Percentiles rank a stretch among this genome's conserved stretches.
These are phyloP conservation scores for Euclidium syriacum DNA, from an alignment of 345 rosid genomes.

Conservation along the genomic window DNA sequence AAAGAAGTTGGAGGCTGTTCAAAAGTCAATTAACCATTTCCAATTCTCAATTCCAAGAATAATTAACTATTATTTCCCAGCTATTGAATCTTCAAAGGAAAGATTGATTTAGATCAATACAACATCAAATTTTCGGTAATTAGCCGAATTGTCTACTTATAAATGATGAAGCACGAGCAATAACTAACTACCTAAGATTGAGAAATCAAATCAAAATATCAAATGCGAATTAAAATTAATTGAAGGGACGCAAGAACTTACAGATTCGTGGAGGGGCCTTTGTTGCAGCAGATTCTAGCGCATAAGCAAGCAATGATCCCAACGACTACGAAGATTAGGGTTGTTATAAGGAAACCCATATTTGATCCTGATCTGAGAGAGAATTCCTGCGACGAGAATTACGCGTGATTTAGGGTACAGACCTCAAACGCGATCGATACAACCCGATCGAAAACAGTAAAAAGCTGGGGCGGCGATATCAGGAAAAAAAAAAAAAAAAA, in stretches of 20 bases:
- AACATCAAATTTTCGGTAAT: not conserved
- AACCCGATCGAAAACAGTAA: not conserved
- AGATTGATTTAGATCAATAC: not conserved
- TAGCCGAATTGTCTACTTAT: not conserved
- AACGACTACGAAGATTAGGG: constrained; percentile 67
- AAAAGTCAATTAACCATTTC: not conserved
- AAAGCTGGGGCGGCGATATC: not conserved
- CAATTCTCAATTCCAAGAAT: not conserved
- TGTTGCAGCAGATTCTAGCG: constrained; percentile 85
- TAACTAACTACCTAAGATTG: not conserved
- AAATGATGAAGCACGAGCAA: not conserved
- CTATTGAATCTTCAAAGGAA: not conserved
- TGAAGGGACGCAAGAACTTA: constrained; percentile 30
- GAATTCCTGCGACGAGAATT: constrained; percentile 21
- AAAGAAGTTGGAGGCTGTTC: not conserved
- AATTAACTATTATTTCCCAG: not conserved
- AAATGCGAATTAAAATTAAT: not conserved
- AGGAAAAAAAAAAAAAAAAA: too few species aligned
- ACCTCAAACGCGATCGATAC: not conserved
- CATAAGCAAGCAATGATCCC: constrained; percentile 77
- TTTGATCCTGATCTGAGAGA: constrained; percentile 31
- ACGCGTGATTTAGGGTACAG: constrained; percentile 2
- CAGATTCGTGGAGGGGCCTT: constrained; percentile 90
- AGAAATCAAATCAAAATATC: constrained; percentile 1
- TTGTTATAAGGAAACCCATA: constrained; percentile 90